These are phyloP conservation scores for Simmondsia chinensis DNA, from an alignment of 148 eudicot species.

Conservation along the genomic window DNA sequence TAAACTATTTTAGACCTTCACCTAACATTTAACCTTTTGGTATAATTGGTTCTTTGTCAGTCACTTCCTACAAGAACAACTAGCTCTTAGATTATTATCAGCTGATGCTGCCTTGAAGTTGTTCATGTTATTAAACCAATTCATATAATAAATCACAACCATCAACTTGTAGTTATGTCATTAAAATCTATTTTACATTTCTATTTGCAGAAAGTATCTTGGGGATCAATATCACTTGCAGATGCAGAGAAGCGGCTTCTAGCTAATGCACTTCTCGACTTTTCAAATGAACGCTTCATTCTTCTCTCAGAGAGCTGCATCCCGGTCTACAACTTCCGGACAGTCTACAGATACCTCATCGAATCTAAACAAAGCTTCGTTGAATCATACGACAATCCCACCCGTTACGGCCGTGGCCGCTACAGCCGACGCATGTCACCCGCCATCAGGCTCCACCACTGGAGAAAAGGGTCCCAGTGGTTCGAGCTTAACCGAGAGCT, in stretches of 20 bases:
- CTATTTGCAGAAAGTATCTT: constrained; percentile 48
- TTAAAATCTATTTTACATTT: too few species aligned
- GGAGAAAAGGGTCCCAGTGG: constrained; percentile 91
- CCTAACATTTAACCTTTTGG: too few species aligned
- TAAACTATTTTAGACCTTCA: too few species aligned
- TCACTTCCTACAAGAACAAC: too few species aligned
- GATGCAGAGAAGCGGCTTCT: constrained; percentile 75
- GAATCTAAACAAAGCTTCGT: constrained; percentile 57
- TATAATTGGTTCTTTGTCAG: too few species aligned
- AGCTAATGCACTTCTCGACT: constrained; percentile 81
- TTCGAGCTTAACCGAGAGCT: constrained; percentile 51
- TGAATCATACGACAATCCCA: constrained; percentile 61
- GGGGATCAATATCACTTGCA: constrained; percentile 64
- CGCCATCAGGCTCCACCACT: constrained; percentile 40
- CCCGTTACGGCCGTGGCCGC: constrained; percentile 74
- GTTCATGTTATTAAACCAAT: too few species aligned
- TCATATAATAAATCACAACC: too few species aligned
- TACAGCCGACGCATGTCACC: constrained; percentile 64
- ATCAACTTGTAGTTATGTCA: too few species aligned
- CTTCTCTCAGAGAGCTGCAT: constrained; percentile 87
- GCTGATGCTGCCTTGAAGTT: too few species aligned
- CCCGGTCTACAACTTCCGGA: constrained; percentile 62
- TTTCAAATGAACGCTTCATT: constrained; percentile 68
- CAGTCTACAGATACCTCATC: constrained; percentile 60
- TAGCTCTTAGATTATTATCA: too few species aligned